A percentile compares a stretch with the other conserved stretches of the same genome.
Conservation (phyloP, 208 protist genomes). For the Trypanosoma vivax region DNA sequence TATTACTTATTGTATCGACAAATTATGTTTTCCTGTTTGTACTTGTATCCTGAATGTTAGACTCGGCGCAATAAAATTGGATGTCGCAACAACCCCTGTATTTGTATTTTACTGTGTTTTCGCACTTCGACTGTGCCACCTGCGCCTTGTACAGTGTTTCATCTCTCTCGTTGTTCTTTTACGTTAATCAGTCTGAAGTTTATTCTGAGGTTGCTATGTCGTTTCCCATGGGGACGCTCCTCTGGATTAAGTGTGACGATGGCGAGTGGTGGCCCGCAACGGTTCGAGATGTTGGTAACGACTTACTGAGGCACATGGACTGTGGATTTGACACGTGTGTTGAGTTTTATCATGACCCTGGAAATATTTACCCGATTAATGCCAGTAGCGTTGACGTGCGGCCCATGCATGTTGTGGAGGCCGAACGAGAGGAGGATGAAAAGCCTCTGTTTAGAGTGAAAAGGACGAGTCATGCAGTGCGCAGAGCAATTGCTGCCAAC, state of each 20-base stretch:
- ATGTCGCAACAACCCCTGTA: too few species aligned
- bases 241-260: constrained; percentile 82
- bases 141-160: too few species aligned
- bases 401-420: constrained; percentile 27
- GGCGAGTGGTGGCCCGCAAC: constrained; percentile 77
- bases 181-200: background rate
- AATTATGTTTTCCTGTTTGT: too few species aligned
- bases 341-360: constrained; percentile 68
- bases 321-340: constrained; percentile 51
- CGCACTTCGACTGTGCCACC: too few species aligned
- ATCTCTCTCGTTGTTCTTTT: constrained; percentile 15
- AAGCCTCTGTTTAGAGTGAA: constrained; percentile 25
- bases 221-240: constrained; percentile 30
- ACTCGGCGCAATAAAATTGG: too few species aligned
- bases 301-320: constrained; percentile 2
- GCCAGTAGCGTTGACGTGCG: constrained; percentile 27
- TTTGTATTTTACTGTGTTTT: too few species aligned
- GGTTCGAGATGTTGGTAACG: constrained; percentile 16
- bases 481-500: background rate
- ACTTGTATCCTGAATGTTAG: too few species aligned
- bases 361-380: constrained; percentile 50
- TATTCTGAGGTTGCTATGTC: constrained; percentile 20
- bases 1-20: too few species aligned
- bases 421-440: constrained; percentile 33
- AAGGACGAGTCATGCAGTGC: constrained; percentile 3